Evolutionary conservation across 2,329 filamentous ascomycete species (phyloP), one percentile per base, ranked within the genome.

Genomic region (Fusarium solani-melongenae): DNA sequence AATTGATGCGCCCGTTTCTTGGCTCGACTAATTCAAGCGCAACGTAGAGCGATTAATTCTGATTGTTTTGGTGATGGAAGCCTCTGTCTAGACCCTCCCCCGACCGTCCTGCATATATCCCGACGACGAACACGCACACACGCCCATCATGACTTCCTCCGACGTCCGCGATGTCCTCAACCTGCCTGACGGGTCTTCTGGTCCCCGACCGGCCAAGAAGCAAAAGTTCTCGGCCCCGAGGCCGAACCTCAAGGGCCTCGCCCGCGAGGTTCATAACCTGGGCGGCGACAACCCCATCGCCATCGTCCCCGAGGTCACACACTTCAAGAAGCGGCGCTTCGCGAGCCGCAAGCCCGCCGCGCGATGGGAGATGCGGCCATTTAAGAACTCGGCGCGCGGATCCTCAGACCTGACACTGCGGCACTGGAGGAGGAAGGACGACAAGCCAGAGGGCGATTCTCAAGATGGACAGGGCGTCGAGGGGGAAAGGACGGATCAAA

Each of bases 121-220:
- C 70, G 29, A 67, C 68, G 67, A 60, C 63, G 73, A 68, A 66
- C 75, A 66, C 24, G 27, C 34, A 38, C 34, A 29, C 10, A 36
- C 24, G 11, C 73, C 74, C 78, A 86, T 78, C 73, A 94, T 94
- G 92, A 88, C 92, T 70, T 92, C 92, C 72, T 89, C 91, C 82
- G 94, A 97, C 87, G 90, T 97, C 77, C 94, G 93, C 85, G 94
- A 97, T 82, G 94, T 97, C 80, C 91, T 97, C 79, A 94, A 95
- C 82, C 87, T 97, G 81, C 92, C 92, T 58, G 92, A 91, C 34
- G 83, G 85, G 69, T 77, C 84, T 59, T 78, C 84, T 59, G 84
- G 83, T 60, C 79, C 86, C 62, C 85, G 92, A 71, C 90, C 91
- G 44, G 84, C 89, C 49, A 97, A 96, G 85, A 95, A 96, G 81